These are phyloP conservation scores for Torulaspora pretoriensis DNA, from an alignment of 1,139 yeast genomes.

Conservation along the genomic window DNA sequence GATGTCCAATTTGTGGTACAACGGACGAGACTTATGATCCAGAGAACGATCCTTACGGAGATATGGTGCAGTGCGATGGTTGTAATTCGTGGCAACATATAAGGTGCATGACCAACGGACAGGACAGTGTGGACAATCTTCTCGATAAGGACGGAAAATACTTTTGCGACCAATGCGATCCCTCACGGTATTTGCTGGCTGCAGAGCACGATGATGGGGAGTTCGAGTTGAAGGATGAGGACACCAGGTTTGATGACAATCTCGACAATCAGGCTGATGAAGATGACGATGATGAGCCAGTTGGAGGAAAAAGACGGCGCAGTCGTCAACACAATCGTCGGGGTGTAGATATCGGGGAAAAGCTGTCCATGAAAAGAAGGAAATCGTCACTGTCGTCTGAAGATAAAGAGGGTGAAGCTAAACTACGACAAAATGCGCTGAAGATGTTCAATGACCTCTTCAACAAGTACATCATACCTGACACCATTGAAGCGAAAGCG, in stretches of 20 bases:
- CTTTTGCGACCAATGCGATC: slow-evolving; percentile 49
- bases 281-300: slow-evolving; percentile 20
- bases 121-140: slow-evolving; percentile 30
- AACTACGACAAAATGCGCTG: slow-evolving; percentile 43
- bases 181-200: slow-evolving; percentile 38
- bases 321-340: slow-evolving; percentile 18
- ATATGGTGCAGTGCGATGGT: slow-evolving; percentile 74
- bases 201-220: slow-evolving; percentile 16
- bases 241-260: slow-evolving; percentile 21
- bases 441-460: slow-evolving; percentile 40
- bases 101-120: slow-evolving; percentile 57
- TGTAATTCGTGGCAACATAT: slow-evolving; percentile 88
- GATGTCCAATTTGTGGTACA: slow-evolving; percentile 63
- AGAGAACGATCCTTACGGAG: slow-evolving; percentile 54
- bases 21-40: slow-evolving; percentile 60
- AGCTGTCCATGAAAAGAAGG: slow-evolving; percentile 5
- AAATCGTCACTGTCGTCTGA: slow-evolving; percentile 4
- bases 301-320: slow-evolving; percentile 23
- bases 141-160: slow-evolving; percentile 44
- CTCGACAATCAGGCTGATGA: slow-evolving; percentile 15
- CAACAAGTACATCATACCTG: slow-evolving; percentile 42
- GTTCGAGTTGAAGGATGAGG: slow-evolving; percentile 12
- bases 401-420: slow-evolving; percentile 16
- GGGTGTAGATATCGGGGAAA: slow-evolving; percentile 13
- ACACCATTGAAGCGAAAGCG: slow-evolving; percentile 35